Base-by-base conservation (phyloP, 139 green algal species). In the Micromonas pusilla region DNA sequence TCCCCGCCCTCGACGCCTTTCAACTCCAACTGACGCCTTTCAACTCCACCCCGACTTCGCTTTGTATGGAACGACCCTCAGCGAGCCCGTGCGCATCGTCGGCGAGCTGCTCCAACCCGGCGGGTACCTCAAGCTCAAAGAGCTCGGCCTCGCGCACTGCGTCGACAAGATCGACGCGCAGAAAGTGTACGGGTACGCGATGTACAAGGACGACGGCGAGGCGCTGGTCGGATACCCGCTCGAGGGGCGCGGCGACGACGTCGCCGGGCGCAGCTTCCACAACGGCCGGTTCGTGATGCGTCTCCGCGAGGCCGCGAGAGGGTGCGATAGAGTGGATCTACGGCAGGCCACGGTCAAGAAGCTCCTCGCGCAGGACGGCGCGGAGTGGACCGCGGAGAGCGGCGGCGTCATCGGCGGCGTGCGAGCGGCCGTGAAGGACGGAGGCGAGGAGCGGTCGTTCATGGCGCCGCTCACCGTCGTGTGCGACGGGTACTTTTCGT, bases 401-500 rank as follows among this genome's bases (percentile, higher is more conserved):
- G 52, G 76, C 20, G 98, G 97, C 52, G 88, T 90, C 89, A 70
- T 66, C 52, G 66, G 33, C 33, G 19, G 64, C 31, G 60, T 65
- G 21, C 19, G 34, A 16, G 66, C 68, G 38, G 16, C 37, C 3
- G 53, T 76, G 25, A 64, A 64, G 26, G 52, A 72, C 21, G 64
- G 71, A 70, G 33, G 52, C 3, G 31, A 37, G 31, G 26, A 26
- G 2, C 26, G 54, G 16, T 37, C 30, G 13, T 76, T 57, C 36
- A n/a, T n/a, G n/a, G 93, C 87, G 23, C 87, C 93, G 83, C 89
- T 98, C 19, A 97, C 91, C 25, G 88, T 98, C 28, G 93, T 97
- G 66, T 98, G 94, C 81, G 94, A 98, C 81, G 94, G 95, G 79
- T 98, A 97, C 93, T 97, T 98, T 88, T 97, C 90, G 67, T 88